These are phyloP conservation scores for Powellomyces hirtus DNA, from an alignment of 192 early-diverging fungal genomes.

Conservation along the genomic window DNA sequence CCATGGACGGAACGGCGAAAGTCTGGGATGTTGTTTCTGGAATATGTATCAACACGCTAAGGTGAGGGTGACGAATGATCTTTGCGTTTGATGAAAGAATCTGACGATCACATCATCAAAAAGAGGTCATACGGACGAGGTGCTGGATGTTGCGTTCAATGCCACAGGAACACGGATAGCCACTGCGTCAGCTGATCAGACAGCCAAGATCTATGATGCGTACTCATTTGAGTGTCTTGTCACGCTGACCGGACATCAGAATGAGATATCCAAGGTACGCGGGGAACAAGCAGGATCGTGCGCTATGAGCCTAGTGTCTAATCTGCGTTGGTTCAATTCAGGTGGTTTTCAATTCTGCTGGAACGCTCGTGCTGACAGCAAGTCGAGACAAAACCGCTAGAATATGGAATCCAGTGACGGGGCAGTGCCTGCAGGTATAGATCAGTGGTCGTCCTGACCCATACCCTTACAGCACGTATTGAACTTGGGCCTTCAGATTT, in stretches of 20 bases:
- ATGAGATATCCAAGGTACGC: slow-evolving; percentile 49
- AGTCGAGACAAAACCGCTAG: slow-evolving; percentile 45
- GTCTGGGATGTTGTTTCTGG: slow-evolving; percentile 44
- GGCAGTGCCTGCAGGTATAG: slow-evolving; percentile 44
- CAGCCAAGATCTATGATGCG: slow-evolving; percentile 34
- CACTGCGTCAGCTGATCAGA: slow-evolving; percentile 43
- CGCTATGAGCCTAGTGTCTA: background rate
- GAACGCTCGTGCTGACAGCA: slow-evolving; percentile 35
- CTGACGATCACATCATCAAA: no score
- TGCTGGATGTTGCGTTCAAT: slow-evolving; percentile 42
- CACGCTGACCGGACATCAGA: slow-evolving; percentile 37
- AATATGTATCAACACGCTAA: slow-evolving; percentile 32
- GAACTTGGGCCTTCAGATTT: no score
- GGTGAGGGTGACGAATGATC: slow-evolving; percentile 1
- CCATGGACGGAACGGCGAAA: slow-evolving; percentile 47
- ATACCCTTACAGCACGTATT: no score
- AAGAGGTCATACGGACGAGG: slow-evolving; percentile 51
- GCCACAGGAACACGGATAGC: slow-evolving; percentile 30
- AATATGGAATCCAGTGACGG: slow-evolving; percentile 37
- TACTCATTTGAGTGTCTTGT: slow-evolving; percentile 25
- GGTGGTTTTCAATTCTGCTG: slow-evolving; percentile 45
- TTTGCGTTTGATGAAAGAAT: background rate
- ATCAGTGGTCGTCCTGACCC: no score
- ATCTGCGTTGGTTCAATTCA: background rate
- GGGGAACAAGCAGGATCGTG: background rate